Conservation (phyloP, 352 stramenopile genomes). For the Aphanomyces euteiches region DNA sequence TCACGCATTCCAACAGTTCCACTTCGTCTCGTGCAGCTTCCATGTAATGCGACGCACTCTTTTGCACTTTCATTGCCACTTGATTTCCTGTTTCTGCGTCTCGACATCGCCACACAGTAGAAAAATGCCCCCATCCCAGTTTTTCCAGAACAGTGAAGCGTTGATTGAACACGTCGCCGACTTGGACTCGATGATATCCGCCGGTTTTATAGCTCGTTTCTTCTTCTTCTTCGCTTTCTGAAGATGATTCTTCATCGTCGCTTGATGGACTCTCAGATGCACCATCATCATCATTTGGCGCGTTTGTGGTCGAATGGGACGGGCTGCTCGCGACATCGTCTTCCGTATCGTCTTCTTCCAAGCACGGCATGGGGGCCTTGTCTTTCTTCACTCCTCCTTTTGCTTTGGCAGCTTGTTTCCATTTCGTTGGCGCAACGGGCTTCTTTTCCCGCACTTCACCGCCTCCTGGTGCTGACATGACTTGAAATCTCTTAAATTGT, state of each 20-base stretch:
- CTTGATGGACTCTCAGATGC: constrained; percentile 9
- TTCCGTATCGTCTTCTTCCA: constrained; percentile 19
- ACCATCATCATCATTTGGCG: neutral
- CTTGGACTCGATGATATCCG: constrained; percentile 96
- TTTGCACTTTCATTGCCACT: constrained; percentile 97
- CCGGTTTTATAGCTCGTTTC: constrained; percentile 94
- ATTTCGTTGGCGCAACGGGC: constrained; percentile 9
- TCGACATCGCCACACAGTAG: constrained; percentile 98
- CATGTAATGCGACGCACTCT: constrained; percentile 96
- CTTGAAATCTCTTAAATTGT: no score
- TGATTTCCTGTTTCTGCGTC: constrained; percentile 78
- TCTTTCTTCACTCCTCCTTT: constrained; percentile 4
- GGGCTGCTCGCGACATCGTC: constrained; percentile 20
- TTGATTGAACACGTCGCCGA: constrained; percentile 89
- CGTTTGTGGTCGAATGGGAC: neutral
- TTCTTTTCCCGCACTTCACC: neutral
- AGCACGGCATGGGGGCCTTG: constrained; percentile 5
- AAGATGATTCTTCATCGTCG: constrained; percentile 85
- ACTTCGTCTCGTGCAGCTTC: constrained; percentile 99
- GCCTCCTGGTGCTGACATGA: no score
- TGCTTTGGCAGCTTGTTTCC: neutral
- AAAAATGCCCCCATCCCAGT: constrained; percentile 99
- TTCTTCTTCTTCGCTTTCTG: constrained; percentile 89
- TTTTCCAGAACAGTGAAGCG: constrained; percentile 98
- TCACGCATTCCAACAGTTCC: constrained; percentile 91